Evolutionary conservation across 2,329 filamentous ascomycete species (phyloP).

Genomic region (Malbranchea cinnamomea): DNA sequence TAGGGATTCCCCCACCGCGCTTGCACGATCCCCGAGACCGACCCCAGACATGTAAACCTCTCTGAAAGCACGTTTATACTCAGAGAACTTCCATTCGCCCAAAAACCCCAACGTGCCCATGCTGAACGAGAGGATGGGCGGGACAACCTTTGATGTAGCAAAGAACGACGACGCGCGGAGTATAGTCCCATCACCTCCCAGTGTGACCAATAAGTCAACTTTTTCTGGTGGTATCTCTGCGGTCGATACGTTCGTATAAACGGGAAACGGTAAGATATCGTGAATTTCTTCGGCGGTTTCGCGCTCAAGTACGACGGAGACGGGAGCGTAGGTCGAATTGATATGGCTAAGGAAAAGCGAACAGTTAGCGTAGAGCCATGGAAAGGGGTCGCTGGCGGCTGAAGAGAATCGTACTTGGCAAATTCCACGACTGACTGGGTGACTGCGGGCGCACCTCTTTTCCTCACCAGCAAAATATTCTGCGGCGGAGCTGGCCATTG

Average conservation of each 20-base stretch:
- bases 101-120: constrained; percentile 94
- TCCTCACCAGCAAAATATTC: constrained; percentile 55
- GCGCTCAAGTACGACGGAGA: constrained; percentile 72
- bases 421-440: constrained; percentile 44
- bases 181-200: constrained; percentile 88
- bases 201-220: constrained; percentile 75
- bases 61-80: constrained; percentile 82
- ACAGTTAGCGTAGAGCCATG: constrained; percentile 1
- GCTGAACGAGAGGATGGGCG: constrained; percentile 84
- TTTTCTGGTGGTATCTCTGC: constrained; percentile 51
- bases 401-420: constrained; percentile 25
- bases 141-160: constrained; percentile 64
- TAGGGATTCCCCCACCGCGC: constrained; percentile 21
- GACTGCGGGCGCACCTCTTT: constrained; percentile 42
- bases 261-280: constrained; percentile 53
- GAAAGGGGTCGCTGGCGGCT: no score
- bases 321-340: constrained; percentile 59
- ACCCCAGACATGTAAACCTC: constrained; percentile 80
- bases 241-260: constrained; percentile 39
- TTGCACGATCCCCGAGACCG: constrained; percentile 31
- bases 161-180: constrained; percentile 75
- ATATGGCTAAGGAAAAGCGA: constrained; percentile 47
- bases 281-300: constrained; percentile 59
- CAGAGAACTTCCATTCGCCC: constrained; percentile 88
- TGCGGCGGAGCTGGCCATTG: constrained; percentile 54